A percentile compares a stretch with the other conserved stretches of the same genome.
phyloP scores from a whole-genome alignment of 495 filamentous ascomycete species.

The Penicillium daleae region DNA sequence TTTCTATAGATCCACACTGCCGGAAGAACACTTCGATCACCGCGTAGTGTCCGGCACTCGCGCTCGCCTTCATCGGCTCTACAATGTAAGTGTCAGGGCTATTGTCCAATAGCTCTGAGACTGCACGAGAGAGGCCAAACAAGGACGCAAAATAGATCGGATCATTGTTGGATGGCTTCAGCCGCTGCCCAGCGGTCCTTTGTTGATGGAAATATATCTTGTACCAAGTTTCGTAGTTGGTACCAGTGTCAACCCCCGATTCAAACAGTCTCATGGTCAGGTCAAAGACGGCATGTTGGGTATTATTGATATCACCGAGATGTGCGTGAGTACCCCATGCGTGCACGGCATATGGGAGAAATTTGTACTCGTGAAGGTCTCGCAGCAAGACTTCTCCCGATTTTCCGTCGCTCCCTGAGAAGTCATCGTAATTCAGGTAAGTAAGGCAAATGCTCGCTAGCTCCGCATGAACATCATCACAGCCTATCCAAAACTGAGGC shows the following conservation, averaged over 20 bases:
- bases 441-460: not conserved
- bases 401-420: not conserved
- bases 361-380: not conserved
- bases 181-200: not conserved
- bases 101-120: not conserved
- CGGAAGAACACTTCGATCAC: not conserved
- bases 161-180: not conserved
- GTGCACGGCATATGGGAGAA: not conserved
- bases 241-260: not conserved
- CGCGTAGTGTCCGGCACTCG: not conserved
- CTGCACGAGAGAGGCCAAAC: not conserved
- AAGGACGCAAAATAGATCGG: not conserved
- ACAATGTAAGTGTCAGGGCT: not conserved
- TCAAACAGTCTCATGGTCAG: not conserved
- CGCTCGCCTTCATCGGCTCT: not conserved
- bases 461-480: not conserved
- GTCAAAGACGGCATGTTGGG: not conserved
- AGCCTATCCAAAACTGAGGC: not conserved
- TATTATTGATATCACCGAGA: not conserved
- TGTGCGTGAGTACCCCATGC: not conserved
- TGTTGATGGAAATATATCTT: conserved; percentile 1
- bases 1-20: not conserved
- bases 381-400: not conserved
- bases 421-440: not conserved
- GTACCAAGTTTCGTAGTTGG: not conserved